A percentile compares a stretch with the other conserved stretches of the same genome.
Evolutionary conservation across 495 filamentous ascomycete genomes (phyloP).

Genomic region (Hypoxylon cercidicola): DNA sequence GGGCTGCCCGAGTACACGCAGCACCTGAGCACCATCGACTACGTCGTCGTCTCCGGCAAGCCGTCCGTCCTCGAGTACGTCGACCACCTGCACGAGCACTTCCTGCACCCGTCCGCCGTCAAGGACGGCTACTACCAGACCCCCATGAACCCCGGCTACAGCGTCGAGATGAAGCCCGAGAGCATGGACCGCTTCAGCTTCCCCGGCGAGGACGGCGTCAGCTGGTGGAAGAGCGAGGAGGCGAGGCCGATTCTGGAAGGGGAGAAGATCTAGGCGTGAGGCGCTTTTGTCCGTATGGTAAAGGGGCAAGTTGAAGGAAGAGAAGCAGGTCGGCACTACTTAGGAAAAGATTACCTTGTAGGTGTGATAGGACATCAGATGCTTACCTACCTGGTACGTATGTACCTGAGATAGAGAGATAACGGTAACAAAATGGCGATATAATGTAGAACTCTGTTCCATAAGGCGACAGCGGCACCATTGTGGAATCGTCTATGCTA

Average conservation of each 20-base stretch:
- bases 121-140: conserved; percentile 90
- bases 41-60: conserved; percentile 87
- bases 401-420: too few species aligned
- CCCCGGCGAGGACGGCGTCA: conserved; percentile 77
- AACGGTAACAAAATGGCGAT: too few species aligned
- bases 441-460: too few species aligned
- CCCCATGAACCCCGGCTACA: conserved; percentile 83
- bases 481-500: too few species aligned
- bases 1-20: conserved; percentile 95
- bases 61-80: conserved; percentile 88
- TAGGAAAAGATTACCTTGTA: too few species aligned
- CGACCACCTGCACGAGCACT: conserved; percentile 94
- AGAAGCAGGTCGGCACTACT: too few species aligned
- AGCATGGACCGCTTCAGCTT: conserved; percentile 84
- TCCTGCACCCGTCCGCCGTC: conserved; percentile 80
- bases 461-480: too few species aligned
- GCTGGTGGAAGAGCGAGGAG: conserved; percentile 83
- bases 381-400: too few species aligned
- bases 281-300: background rate
- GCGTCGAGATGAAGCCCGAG: conserved; percentile 89
- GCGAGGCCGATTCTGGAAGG: conserved; percentile 73
- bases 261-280: conserved; percentile 59
- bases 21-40: conserved; percentile 93
- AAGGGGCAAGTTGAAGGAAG: background rate
- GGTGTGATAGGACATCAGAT: too few species aligned